Evolutionary conservation across 129 eudicot genomes (phyloP).

Genomic region (Rutidosis leptorrhynchoides): DNA sequence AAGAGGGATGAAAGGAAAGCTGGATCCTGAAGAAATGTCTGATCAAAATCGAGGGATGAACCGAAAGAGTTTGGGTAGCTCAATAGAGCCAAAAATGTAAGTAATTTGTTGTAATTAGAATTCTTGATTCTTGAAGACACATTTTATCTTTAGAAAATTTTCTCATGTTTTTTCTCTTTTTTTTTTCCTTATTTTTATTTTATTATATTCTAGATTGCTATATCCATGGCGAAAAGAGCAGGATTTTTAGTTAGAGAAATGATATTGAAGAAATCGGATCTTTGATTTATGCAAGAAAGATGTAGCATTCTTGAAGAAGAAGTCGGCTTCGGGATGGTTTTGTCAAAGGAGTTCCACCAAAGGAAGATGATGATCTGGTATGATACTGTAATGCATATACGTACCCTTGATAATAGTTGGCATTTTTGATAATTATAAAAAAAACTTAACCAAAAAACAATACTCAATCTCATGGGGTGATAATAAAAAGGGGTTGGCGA

Average conservation of each 20-base stretch:
- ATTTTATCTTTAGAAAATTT: neutral
- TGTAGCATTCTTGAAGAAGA: constrained; percentile 84
- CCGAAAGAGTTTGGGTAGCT: constrained; percentile 49
- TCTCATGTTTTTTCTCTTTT: neutral
- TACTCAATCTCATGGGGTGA: too few relatives aligned
- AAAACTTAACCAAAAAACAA: too few relatives aligned
- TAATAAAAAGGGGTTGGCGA: neutral
- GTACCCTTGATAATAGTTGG: neutral
- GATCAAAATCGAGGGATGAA: constrained; percentile 22
- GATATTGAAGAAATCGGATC: constrained; percentile 75
- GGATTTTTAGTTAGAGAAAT: constrained; percentile 69
- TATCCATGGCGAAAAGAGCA: constrained; percentile 82
- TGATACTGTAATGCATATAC: neutral
- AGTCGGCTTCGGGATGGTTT: constrained; percentile 72
- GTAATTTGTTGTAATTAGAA: constrained; percentile 17
- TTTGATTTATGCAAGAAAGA: constrained; percentile 74
- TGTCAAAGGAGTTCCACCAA: constrained; percentile 63
- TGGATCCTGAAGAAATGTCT: constrained; percentile 35
- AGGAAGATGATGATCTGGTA: constrained; percentile 97
- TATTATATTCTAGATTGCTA: constrained; percentile 80
- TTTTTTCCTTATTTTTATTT: too few relatives aligned
- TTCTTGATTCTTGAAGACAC: neutral
- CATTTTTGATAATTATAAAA: neutral
- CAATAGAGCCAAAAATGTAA: constrained; percentile 75
- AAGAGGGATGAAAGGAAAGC: constrained; percentile 64